phyloP scores from a whole-genome alignment of 2,329 filamentous ascomycete species.

The Fusarium ramigenum region DNA sequence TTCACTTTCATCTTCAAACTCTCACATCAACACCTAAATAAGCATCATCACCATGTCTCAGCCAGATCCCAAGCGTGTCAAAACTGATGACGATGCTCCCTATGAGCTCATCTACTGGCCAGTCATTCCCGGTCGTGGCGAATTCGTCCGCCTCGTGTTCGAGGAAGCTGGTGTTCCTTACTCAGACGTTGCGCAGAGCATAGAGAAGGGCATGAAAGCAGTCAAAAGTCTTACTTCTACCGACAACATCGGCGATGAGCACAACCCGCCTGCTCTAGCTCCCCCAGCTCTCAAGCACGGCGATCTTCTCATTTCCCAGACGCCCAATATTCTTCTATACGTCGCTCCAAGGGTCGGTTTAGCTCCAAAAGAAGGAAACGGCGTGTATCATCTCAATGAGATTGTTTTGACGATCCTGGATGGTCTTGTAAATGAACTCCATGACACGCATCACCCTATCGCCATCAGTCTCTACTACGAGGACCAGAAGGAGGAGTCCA shows the following conservation, averaged over 20 bases:
- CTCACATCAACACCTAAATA: not conserved
- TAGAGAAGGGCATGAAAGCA: slow-evolving; percentile 58
- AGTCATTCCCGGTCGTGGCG: slow-evolving; percentile 75
- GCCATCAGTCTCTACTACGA: slow-evolving; percentile 71
- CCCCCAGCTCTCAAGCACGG: slow-evolving; percentile 74
- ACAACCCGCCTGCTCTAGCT: slow-evolving; percentile 72
- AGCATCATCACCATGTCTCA: slow-evolving; percentile 28
- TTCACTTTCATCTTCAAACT: not conserved
- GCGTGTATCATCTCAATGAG: slow-evolving; percentile 67
- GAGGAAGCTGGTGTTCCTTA: slow-evolving; percentile 74
- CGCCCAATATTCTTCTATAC: slow-evolving; percentile 77
- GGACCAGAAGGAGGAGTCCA: slow-evolving; percentile 75
- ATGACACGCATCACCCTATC: slow-evolving; percentile 81
- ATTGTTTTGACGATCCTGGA: slow-evolving; percentile 77
- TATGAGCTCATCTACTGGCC: slow-evolving; percentile 80
- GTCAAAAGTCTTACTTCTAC: slow-evolving; percentile 60
- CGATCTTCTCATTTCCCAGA: slow-evolving; percentile 72
- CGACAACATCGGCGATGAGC: slow-evolving; percentile 57
- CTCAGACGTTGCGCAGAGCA: slow-evolving; percentile 60
- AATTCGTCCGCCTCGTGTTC: slow-evolving; percentile 76
- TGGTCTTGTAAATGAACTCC: slow-evolving; percentile 73
- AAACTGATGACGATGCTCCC: slow-evolving; percentile 53
- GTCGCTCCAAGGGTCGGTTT: slow-evolving; percentile 70
- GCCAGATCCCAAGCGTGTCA: slow-evolving; percentile 43
- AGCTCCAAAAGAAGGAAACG: slow-evolving; percentile 53